Base-by-base conservation (phyloP, 495 filamentous ascomycete genomes). In the Talaromyces adpressus region DNA sequence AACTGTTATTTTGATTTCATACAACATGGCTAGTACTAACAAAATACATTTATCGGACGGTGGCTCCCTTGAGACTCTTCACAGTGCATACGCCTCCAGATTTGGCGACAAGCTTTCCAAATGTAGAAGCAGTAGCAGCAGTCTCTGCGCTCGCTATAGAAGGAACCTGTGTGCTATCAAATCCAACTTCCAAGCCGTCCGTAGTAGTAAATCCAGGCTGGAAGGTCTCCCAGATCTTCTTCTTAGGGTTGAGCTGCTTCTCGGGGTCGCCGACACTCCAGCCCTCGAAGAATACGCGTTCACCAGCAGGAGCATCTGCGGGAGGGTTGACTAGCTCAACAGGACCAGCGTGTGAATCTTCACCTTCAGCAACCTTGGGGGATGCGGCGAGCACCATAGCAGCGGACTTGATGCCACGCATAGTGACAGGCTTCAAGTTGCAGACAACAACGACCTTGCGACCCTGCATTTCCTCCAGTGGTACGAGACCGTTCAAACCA, bases 321-420 rank as follows among this genome's bases (percentile, higher is more conserved):
- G 95, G 94, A 2, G 94, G 94, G 61, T 78, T 87, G 32, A 97
- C 93, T 36, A 98, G 84, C 81, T 98, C 94, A 63, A 98, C 91
- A 27, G 91, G 91, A 4, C 93, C 92, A 67, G 86, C 87, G 79
- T 96, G 93, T 62, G 87, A 83, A 70, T 96, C 93, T 51, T 81
- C 89, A 27, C 91, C 93, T 69, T 93, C 90, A 6, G 75, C 75
- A 34, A 89, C 76, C 57, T 84, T 78, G 12, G 93, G 94, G 12
- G 93, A 97, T 16, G 94, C 94, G 16, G 95, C 95, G 27, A 98
- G 82, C 12, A 98, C 94, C 95, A 98, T 97, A 62, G 94, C 94
- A 39, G 80, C 84, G 56, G 90, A 94, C 80, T 97, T 97, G 78
- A 98, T 90, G 62, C 95, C 93, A 41, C 95, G 88, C 94, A 98